These are phyloP conservation scores for Pecoramyces ruminantium DNA, from an alignment of 192 early-diverging fungal genomes.

Conservation along the genomic window DNA sequence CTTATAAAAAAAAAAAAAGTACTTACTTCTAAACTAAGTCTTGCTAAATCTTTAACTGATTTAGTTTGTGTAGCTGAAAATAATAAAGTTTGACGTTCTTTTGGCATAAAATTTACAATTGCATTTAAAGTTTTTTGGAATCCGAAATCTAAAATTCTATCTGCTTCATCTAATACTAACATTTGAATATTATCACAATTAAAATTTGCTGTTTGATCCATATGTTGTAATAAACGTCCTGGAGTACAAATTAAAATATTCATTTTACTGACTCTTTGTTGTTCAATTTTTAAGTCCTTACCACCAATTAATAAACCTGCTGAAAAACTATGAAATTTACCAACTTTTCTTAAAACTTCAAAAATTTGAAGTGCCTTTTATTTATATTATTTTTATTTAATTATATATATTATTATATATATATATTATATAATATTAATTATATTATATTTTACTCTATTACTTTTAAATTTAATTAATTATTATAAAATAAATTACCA, in stretches of 20 bases:
- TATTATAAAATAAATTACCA: constrained; percentile 17
- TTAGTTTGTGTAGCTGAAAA: constrained; percentile 98
- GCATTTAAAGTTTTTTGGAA: constrained; percentile 69
- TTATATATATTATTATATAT: too few relatives aligned
- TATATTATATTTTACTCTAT: too few relatives aligned
- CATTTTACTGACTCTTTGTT: constrained; percentile 52
- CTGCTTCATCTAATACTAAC: constrained; percentile 72
- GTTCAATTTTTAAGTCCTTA: constrained; percentile 70
- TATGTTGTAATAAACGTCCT: constrained; percentile 70
- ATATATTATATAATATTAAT: background rate
- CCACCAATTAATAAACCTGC: constrained; percentile 90
- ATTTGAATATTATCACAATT: constrained; percentile 59
- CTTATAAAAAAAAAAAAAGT: too few relatives aligned
- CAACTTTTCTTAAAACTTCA: constrained; percentile 59
- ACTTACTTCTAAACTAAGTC: constrained; percentile 56
- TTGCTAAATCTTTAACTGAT: constrained; percentile 80
- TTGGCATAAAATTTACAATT: constrained; percentile 67
- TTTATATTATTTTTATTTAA: background rate
- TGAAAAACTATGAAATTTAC: constrained; percentile 57
- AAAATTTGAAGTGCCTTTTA: constrained; percentile 75
- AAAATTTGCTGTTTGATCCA: constrained; percentile 85
- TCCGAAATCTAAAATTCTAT: constrained; percentile 74
- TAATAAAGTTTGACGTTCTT: constrained; percentile 72
- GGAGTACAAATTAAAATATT: constrained; percentile 72
- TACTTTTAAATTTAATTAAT: too few relatives aligned